phyloP scores from a whole-genome alignment of 352 stramenopile species.

The Globisporangium perplexum region DNA sequence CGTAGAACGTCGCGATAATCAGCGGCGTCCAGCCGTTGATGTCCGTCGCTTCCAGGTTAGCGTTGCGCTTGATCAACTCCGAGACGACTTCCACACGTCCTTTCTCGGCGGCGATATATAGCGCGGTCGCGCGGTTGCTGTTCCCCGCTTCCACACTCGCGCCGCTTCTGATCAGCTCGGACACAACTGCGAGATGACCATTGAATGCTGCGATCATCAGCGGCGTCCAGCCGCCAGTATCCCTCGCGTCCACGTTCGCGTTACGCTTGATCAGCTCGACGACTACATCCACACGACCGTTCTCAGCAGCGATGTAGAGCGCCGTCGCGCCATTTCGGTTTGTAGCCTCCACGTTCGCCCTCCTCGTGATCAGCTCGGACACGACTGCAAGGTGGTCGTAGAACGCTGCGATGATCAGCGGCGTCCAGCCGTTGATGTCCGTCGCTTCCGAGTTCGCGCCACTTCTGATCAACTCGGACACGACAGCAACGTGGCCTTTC shows the following conservation, averaged over 20 bases:
- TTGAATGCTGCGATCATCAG: too few species aligned
- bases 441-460: background rate
- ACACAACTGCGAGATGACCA: too few species aligned
- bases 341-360: background rate
- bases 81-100: background rate
- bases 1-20: background rate
- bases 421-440: background rate
- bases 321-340: background rate
- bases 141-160: too few species aligned
- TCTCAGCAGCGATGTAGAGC: background rate
- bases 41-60: background rate
- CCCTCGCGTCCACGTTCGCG: background rate
- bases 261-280: background rate
- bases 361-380: background rate
- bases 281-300: background rate
- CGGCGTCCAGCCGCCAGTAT: too few species aligned
- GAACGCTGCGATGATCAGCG: background rate
- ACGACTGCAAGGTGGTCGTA: background rate
- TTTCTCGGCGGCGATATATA: background rate
- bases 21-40: background rate
- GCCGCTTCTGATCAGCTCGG: too few species aligned
- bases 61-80: background rate
- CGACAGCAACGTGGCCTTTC: background rate
- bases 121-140: background rate
- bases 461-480: background rate